Base-by-base conservation (phyloP, 345 rosid species). In the Carallia pectinifolia region DNA sequence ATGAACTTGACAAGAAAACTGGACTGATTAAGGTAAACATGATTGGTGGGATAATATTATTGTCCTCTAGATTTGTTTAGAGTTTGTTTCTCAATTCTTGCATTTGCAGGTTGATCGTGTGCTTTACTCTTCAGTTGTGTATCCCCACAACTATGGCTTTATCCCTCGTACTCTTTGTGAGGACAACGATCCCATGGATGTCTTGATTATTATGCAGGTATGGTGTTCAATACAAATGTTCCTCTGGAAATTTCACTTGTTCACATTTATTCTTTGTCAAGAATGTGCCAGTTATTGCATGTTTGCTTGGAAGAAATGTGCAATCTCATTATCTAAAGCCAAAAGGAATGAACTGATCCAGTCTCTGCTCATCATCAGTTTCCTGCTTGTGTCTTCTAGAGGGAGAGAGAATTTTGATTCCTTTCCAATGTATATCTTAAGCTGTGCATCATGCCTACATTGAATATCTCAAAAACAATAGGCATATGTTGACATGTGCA, bases 81-180 rank as follows among this genome's bases (percentile, higher is more conserved):
- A 40, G 48, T 33, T n/a, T 16, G 37, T 44, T 61, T 68, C 59
- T 58, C 44, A 59, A 7, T 40, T 23, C 19, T 39, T 13, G 6
- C 58, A 34, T 55, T 0, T 71, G 72, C 76, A 77, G 80, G 80
- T 77, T 67, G 80, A 77, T 33, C 80, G 80, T 54, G 36, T 77
- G 27, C 80, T 77, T 48, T 77, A 77, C 70, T 77, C 80, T 65
- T 77, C 80, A 27, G 76, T 77, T 62, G 80, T 77, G 66, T 77
- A 77, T n/a, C 80, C 80, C 31, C 80, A 77, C 76, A 77, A 77
- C 72, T 77, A 77, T 58, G 80, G 80, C 53, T 77, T 77, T 59
- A 58, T 77, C 61, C 80, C 80, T 18, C 80, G 80, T 50, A 77
- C 80, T 2, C 80, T 77, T 1, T 77, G 80, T 4, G 80, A 77